Evolutionary conservation across 441 rosid genomes (phyloP), one percentile per base, ranked within the genome.

Genomic region (Pelargonium cotyledonis): DNA sequence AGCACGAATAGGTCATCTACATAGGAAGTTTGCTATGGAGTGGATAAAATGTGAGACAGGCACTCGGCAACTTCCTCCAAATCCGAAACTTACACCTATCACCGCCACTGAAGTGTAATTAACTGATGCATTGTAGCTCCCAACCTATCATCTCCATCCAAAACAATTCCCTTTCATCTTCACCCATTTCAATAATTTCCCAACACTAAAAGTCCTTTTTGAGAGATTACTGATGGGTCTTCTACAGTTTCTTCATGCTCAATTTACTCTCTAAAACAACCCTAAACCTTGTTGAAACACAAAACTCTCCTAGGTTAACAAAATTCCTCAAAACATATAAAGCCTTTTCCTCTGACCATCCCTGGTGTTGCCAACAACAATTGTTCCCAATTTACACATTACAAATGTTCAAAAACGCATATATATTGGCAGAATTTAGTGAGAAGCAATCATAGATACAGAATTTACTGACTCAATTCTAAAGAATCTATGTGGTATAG

Each of bases 351-450:
- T 47, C 53, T 35, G n/a, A 47, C 15, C 53, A 47, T 12, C 53
- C n/a, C 58, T n/a, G n/a, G n/a, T 51, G 58, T 51, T 51, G 58
- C 58, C 58, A 51, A n/a, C 58, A 51, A 51, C 58, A 51, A 2
- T 51, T 51, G 38, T 35, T 35, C 38, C 38, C 38, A 35, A 35
- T 35, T 35, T 1, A 35, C 38, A 35, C 38, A 35, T 35, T 35
- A 35, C 38, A 35, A 35, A 35, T 35, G 38, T 35, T 3, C 58
- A 51, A 1, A 51, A 51, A 3, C 58, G 58, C 58, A 51, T 16
- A 51, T 12, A n/a, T 51, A 51, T n/a, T 15, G 58, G 15, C 7
- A 51, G 18, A n/a, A 51, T 12, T 51, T 51, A 12, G 58, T 12
- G 58, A 51, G n/a, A 6, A 4, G 11, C 58, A n/a, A n/a, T 51